phyloP scores from a whole-genome alignment of 192 early-diverging fungal genomes.

The Gonapodya prolifera region DNA sequence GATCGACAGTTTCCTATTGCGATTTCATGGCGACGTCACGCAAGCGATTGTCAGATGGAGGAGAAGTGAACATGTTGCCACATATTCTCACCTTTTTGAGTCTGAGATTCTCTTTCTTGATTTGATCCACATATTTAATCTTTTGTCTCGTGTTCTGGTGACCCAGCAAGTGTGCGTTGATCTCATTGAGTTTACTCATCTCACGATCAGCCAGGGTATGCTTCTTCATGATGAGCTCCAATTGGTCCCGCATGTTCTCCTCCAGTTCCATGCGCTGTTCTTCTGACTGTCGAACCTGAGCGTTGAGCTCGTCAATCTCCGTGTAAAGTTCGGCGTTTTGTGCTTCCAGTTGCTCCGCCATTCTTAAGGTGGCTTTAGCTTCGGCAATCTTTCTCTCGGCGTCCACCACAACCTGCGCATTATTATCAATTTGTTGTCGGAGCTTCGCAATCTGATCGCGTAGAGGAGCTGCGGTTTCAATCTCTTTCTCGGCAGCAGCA shows the following conservation, averaged over 20 bases:
- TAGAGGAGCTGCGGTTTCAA: not conserved
- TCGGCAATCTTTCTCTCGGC: not conserved
- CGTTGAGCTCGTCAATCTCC: not conserved
- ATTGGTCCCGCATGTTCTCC: not conserved
- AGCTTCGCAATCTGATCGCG: not conserved
- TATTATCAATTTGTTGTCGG: not conserved
- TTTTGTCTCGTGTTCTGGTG: constrained; percentile 5
- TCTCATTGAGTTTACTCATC: not conserved
- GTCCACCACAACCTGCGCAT: not conserved
- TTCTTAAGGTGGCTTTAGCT: not conserved
- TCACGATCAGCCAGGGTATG: not conserved
- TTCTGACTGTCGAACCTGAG: not conserved
- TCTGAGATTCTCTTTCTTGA: constrained; percentile 1
- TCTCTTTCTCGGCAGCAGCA: not conserved
- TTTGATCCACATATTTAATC: constrained; percentile 2
- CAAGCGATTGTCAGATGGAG: no score
- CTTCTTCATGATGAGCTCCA: constrained; percentile 4
- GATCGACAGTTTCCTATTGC: not conserved
- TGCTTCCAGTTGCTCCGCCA: not conserved
- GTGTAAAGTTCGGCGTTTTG: not conserved
- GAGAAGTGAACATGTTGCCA: no score
- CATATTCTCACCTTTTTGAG: not conserved
- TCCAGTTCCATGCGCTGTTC: not conserved
- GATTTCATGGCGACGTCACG: no score
- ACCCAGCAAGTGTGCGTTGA: not conserved